A percentile compares a stretch with the other conserved stretches of the same genome.
Evolutionary conservation across 2,329 filamentous ascomycete genomes (phyloP).

Genomic region (Tolypocladium album): DNA sequence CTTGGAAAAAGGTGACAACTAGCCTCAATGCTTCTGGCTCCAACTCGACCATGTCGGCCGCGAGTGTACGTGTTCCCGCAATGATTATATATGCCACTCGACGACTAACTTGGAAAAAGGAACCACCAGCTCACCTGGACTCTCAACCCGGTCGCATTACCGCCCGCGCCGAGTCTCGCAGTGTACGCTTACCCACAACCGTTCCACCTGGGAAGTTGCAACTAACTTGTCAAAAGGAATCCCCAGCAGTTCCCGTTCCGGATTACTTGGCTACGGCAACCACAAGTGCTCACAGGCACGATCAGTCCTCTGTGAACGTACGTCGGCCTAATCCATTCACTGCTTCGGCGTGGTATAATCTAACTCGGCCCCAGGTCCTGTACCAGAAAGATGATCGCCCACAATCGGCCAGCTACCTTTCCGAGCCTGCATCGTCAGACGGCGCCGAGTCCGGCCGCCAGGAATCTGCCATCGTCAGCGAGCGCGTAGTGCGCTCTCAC

Average conservation of each 20-base stretch:
- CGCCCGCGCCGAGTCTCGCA: neutral
- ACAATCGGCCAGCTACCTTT: neutral
- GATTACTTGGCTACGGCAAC: neutral
- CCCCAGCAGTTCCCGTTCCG: neutral
- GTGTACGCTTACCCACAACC: neutral
- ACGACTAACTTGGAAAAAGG: conserved; percentile 7
- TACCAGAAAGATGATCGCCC: neutral
- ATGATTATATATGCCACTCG: neutral
- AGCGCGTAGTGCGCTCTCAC: neutral
- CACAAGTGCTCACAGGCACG: neutral
- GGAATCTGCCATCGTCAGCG: neutral
- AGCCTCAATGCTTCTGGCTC: conserved; percentile 2
- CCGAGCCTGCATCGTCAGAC: neutral
- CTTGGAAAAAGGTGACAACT: conserved; percentile 8
- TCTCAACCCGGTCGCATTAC: neutral
- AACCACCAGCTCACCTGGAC: conserved; percentile 1
- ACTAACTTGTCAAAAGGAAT: neutral
- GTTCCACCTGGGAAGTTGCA: neutral
- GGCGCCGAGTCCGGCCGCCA: neutral
- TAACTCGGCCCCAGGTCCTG: neutral
- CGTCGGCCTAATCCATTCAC: neutral
- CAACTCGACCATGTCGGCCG: neutral
- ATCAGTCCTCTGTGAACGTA: neutral
- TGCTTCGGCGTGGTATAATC: neutral
- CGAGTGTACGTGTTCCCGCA: conserved; percentile 6